These are phyloP conservation scores for Cytospora chrysosperma DNA, from an alignment of 2,329 filamentous ascomycete genomes.

Conservation along the genomic window DNA sequence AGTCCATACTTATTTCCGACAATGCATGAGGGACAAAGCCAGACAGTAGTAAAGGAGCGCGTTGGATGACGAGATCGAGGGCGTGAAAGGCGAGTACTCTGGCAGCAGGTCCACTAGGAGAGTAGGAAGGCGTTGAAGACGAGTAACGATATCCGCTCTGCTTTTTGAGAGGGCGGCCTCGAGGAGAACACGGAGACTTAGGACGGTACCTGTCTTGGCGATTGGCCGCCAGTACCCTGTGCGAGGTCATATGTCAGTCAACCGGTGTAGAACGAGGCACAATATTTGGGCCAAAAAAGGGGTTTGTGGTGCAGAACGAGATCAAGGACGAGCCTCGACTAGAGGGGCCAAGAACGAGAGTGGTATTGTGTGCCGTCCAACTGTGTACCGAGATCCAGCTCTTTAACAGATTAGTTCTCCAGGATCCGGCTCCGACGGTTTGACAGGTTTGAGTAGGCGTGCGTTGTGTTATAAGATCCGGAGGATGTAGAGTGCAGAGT, in stretches of 20 bases:
- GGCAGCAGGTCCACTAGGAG: background rate
- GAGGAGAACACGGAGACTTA: slow-evolving; percentile 15
- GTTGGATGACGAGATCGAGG: slow-evolving; percentile 28
- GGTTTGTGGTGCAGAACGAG: slow-evolving; percentile 20
- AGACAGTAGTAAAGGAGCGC: slow-evolving; percentile 6
- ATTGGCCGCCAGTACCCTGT: slow-evolving; percentile 31
- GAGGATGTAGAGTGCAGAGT: slow-evolving; percentile 6
- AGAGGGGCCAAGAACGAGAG: slow-evolving; percentile 2
- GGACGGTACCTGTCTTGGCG: slow-evolving; percentile 26
- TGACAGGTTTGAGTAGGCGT: slow-evolving; percentile 5
- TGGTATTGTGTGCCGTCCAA: slow-evolving; percentile 17
- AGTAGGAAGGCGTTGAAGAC: slow-evolving; percentile 18
- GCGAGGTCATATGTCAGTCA: slow-evolving; percentile 33
- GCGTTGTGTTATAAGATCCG: slow-evolving; percentile 10
- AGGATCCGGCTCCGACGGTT: slow-evolving; percentile 7
- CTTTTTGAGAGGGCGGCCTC: slow-evolving; percentile 11
- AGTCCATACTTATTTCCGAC: slow-evolving; percentile 66
- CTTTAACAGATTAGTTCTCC: background rate
- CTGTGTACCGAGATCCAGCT: slow-evolving; percentile 10
- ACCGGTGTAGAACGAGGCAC: slow-evolving; percentile 19
- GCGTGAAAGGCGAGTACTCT: slow-evolving; percentile 15
- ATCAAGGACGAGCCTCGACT: slow-evolving; percentile 12
- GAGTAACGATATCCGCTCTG: slow-evolving; percentile 14
- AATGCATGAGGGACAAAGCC: slow-evolving; percentile 44
- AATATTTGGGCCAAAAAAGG: slow-evolving; percentile 10